A percentile compares a stretch with the other conserved stretches of the same genome.
phyloP scores from a whole-genome alignment of 129 eudicot species.

The Escallonia herrerae region DNA sequence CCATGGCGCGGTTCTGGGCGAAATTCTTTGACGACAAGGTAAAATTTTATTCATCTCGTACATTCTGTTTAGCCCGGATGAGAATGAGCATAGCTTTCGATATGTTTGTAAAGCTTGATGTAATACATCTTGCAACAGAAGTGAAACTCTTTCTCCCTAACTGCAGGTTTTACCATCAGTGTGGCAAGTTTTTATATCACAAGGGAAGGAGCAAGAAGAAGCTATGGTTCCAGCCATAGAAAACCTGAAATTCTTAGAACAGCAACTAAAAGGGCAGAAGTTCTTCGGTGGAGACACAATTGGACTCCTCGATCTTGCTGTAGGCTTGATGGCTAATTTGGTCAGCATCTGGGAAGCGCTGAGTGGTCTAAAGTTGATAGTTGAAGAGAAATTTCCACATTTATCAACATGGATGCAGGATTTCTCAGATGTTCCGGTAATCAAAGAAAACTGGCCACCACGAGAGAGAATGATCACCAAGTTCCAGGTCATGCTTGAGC shows the following conservation, averaged over 20 bases:
- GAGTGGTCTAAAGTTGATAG: constrained; percentile 10
- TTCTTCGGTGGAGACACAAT: constrained; percentile 31
- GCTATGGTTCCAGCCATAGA: constrained; percentile 14
- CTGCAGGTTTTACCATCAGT: constrained; percentile 32
- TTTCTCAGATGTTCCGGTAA: constrained; percentile 16
- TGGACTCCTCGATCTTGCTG: constrained; percentile 24
- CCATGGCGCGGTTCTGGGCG: constrained; percentile 60
- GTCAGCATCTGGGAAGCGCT: constrained; percentile 12
- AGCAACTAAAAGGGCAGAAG: constrained; percentile 35
- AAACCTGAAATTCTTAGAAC: constrained; percentile 33
- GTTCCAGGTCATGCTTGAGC: background rate
- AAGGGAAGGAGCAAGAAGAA: constrained; percentile 35
- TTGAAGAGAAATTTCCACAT: constrained; percentile 16
- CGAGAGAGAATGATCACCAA: constrained; percentile 19
- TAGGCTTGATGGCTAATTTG: constrained; percentile 23
- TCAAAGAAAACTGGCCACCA: constrained; percentile 31
- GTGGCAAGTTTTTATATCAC: constrained; percentile 14
- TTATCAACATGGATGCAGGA: constrained; percentile 19
- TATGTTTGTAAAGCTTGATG: too few relatives aligned
- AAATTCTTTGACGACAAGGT: constrained; percentile 57
- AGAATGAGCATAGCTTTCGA: too few relatives aligned
- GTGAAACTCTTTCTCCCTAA: background rate
- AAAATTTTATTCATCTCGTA: constrained; percentile 8
- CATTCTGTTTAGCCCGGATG: background rate
- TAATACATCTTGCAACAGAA: too few relatives aligned